Evolutionary conservation across 1,139 yeast genomes (phyloP), one percentile per base, ranked within the genome.

Genomic region (Lodderomyces theae): DNA sequence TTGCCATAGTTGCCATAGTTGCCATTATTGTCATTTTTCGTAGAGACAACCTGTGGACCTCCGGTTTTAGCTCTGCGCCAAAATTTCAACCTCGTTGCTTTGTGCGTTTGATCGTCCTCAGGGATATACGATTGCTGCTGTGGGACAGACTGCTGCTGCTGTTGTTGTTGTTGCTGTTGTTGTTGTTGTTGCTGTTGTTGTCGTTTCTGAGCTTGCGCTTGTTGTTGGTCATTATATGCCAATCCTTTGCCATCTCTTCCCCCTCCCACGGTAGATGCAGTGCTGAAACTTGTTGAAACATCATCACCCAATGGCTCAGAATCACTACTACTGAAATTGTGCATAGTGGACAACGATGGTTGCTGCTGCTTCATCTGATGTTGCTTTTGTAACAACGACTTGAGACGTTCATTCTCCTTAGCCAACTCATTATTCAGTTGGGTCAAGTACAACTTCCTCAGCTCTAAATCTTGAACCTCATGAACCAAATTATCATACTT

Each of bases 51-150:
- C 19, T 45, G 49, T 12, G 45, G 45, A 4, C 47, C 33, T 5
- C 60, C 57, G 18, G 63, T 57, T 50, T 66, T 72, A 3, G 78
- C 76, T 48, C 79, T 61, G 54, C 79, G 66, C 83, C 83, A 78
- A 54, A 78, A 78, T 51, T 66, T 74, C 46, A 73, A 60, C 43
- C 72, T 59, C 1, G 76, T 70, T 4, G 77, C 76, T 49, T 66
- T 68, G 42, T 69, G 72, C 1, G 74, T 60, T 39, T 71, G 76
- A 2, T 55, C 56, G 11, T 51, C 52, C n/a, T 68, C 72, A 4
- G 64, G 43, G n/a, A n/a, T n/a, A n/a, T 12, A 34, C 26, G 4
- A 17, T 24, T 26, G 39, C 16, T 25, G 35, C 11, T 26, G 18
- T 10, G 13, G 15, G 7, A 24, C 7, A 5, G 36, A 29, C 19